A percentile compares a stretch with the other conserved stretches of the same genome.
Evolutionary conservation across 768 basidiomycete species (phyloP).

Genomic region (Hydnomerulius pinastri): DNA sequence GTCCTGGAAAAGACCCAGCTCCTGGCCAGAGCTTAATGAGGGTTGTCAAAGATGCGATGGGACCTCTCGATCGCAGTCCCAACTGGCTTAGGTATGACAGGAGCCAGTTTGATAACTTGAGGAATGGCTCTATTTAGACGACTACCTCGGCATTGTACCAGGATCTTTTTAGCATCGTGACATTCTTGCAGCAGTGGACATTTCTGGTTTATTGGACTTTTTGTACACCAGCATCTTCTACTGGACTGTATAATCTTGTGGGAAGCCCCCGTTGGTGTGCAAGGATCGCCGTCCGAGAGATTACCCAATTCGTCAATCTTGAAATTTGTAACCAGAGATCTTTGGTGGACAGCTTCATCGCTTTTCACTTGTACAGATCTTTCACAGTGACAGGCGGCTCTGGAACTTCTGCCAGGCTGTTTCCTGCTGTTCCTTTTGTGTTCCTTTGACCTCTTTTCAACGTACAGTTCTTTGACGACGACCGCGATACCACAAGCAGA

Average conservation of each 20-base stretch:
- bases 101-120: conserved; percentile 81
- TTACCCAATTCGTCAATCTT: conserved; percentile 3
- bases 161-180: too few species aligned
- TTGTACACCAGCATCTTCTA: background rate
- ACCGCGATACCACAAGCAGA: conserved; percentile 8
- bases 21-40: conserved; percentile 71
- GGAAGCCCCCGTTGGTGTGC: background rate
- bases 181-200: background rate
- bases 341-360: background rate
- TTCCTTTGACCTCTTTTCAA: too few species aligned
- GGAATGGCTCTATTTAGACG: conserved; percentile 54
- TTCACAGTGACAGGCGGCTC: background rate
- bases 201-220: background rate
- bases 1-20: conserved; percentile 72
- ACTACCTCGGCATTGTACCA: background rate
- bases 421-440: background rate
- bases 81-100: conserved; percentile 85
- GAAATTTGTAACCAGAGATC: background rate
- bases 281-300: background rate
- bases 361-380: background rate
- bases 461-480: too few species aligned
- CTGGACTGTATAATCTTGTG: background rate
- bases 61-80: conserved; percentile 60
- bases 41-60: conserved; percentile 80
- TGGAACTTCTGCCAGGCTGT: background rate